Conservation (phyloP, 306 rosid genomes). For the Senna tora region DNA sequence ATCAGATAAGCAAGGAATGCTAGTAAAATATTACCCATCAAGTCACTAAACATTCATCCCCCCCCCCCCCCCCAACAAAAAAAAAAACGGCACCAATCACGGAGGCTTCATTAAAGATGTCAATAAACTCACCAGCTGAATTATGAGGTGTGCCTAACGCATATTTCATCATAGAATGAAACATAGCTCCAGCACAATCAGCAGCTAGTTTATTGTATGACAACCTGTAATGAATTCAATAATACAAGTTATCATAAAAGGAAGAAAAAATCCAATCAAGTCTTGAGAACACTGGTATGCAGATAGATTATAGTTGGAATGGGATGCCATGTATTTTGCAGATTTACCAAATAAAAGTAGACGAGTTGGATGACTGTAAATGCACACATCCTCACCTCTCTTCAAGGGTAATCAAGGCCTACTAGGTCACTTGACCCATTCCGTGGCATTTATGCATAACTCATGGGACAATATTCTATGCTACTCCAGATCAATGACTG, state of each 20-base stretch:
- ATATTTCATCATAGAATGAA: slow-evolving; percentile 80
- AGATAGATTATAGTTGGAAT: slow-evolving; percentile 19
- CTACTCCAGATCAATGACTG: slow-evolving; percentile 2
- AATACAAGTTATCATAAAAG: slow-evolving; percentile 23
- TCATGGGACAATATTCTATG: not conserved
- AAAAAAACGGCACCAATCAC: no score
- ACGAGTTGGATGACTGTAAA: not conserved
- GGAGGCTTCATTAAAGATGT: no score
- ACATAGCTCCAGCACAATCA: slow-evolving; percentile 93
- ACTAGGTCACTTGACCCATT: slow-evolving; percentile 10
- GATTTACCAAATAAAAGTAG: slow-evolving; percentile 24
- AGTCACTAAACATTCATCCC: not conserved
- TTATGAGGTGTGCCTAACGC: slow-evolving; percentile 63
- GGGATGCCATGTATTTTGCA: slow-evolving; percentile 19
- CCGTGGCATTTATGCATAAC: slow-evolving; percentile 1
- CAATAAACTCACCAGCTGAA: slow-evolving; percentile 61
- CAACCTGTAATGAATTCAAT: slow-evolving; percentile 57
- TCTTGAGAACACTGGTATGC: slow-evolving; percentile 21
- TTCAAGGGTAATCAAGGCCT: slow-evolving; percentile 1
- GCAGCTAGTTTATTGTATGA: slow-evolving; percentile 77
- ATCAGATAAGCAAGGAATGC: not conserved
- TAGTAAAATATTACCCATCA: not conserved
- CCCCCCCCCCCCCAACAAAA: not conserved
- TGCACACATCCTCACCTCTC: not conserved
- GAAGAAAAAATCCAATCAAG: slow-evolving; percentile 26